These are phyloP conservation scores for Aureobasidium subglaciale DNA, from an alignment of 2,329 filamentous ascomycete genomes.

Conservation along the genomic window DNA sequence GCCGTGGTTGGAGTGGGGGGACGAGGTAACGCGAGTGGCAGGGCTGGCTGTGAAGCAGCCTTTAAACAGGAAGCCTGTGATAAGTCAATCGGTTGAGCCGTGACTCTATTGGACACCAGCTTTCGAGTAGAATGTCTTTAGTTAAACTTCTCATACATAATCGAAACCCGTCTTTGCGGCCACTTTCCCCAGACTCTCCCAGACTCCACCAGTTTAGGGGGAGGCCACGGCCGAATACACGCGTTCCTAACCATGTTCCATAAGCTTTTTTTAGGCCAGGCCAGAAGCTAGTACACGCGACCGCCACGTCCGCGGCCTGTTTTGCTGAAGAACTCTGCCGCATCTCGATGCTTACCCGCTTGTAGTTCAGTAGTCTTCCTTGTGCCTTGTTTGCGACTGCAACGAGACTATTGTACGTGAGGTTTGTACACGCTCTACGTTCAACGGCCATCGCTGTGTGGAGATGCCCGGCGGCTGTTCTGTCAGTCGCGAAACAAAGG, in stretches of 20 bases:
- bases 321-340: neutral
- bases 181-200: neutral
- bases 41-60: neutral
- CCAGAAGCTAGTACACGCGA: slow-evolving; percentile 6
- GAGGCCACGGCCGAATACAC: neutral
- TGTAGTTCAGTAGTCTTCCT: neutral
- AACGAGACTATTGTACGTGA: neutral
- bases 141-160: slow-evolving; percentile 3
- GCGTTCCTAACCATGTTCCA: neutral
- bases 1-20: neutral
- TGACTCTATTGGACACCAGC: neutral
- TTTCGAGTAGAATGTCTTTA: neutral
- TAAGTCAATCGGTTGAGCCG: slow-evolving; percentile 6
- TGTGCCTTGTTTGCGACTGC: neutral
- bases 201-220: neutral
- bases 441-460: neutral
- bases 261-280: neutral
- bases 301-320: neutral
- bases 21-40: neutral
- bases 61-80: neutral
- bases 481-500: neutral
- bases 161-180: neutral
- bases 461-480: neutral
- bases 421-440: slow-evolving; percentile 5
- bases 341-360: neutral